Conservation (phyloP, 2,329 filamentous ascomycete species). For the Claviceps paspali region DNA sequence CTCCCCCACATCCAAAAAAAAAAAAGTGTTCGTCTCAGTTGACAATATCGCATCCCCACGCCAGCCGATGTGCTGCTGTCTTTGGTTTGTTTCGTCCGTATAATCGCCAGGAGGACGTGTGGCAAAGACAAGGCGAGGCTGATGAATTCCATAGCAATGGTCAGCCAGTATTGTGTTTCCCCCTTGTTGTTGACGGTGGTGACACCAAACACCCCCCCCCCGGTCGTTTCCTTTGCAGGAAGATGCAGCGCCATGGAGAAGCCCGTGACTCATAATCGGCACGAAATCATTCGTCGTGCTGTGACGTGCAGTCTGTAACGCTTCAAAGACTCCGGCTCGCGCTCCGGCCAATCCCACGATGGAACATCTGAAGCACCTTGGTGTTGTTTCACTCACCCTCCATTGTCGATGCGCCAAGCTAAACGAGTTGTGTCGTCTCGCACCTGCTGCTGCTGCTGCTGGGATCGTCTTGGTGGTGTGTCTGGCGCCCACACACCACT, state of each 20-base stretch:
- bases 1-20: no score
- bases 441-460: no score
- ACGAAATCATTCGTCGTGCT: background rate
- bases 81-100: background rate
- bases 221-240: slow-evolving; percentile 1
- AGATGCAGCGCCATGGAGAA: background rate
- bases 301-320: slow-evolving; percentile 5
- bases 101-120: background rate
- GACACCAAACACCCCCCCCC: background rate
- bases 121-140: background rate
- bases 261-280: no score
- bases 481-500: background rate
- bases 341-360: slow-evolving; percentile 4
- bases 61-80: background rate
- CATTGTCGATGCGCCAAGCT: slow-evolving; percentile 2
- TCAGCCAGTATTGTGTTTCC: background rate
- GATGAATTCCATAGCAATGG: background rate
- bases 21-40: background rate
- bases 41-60: background rate
- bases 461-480: background rate
- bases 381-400: slow-evolving; percentile 4
- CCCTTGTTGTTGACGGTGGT: background rate
- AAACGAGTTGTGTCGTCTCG: slow-evolving; percentile 1
- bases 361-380: slow-evolving; percentile 1
- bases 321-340: background rate